Base-by-base conservation (phyloP, 305 asterid genomes). In the Lippia alba region DNA sequence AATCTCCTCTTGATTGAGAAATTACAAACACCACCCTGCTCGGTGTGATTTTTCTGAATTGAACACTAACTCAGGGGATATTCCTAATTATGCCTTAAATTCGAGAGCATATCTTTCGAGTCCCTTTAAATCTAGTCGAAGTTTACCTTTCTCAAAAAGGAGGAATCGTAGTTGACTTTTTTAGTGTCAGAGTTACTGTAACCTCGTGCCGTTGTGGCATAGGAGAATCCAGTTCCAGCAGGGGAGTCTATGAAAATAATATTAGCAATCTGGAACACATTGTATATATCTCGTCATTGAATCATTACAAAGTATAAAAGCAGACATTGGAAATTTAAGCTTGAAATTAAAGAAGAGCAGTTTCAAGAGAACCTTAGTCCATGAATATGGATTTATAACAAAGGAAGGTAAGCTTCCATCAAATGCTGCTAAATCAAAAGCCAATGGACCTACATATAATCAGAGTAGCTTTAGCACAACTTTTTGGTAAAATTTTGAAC, bases 171-270 rank as follows among this genome's bases (percentile, higher is more conserved):
- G 15, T 54, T 11, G 39, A 75, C 69, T 12, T 82, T 11, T 67
- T 44, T 81, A 20, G 82, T 78, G 60, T 85, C 88, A 9, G 57
- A 62, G 2, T 80, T 1, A 12, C 11, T 0, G 50, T 69, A 81
- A 46, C 68, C 74, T 41, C 66, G 15, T 14, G 75, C 2, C 6
- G 79, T 70, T 2, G 56, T 73, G 0, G 84, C 76, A 55, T 86
- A 86, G 5, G 92, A 84, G 76, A 82, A 86, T 67, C 86, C 89
- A 18, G 86, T 65, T 12, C 89, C 92, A 15, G 72, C 83, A 0
- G 89, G 89, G 4, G 78, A 71, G 65, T 84, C 92, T 20, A 86
- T 20, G 56, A 84, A 84, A 56, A 87, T 82, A 48, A 85, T 80
- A 67, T 30, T 83, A 14, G 77, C 83, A 56, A 77, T 41, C 87